phyloP scores from a whole-genome alignment of 148 eudicot species.

The Arbutus unedo region DNA sequence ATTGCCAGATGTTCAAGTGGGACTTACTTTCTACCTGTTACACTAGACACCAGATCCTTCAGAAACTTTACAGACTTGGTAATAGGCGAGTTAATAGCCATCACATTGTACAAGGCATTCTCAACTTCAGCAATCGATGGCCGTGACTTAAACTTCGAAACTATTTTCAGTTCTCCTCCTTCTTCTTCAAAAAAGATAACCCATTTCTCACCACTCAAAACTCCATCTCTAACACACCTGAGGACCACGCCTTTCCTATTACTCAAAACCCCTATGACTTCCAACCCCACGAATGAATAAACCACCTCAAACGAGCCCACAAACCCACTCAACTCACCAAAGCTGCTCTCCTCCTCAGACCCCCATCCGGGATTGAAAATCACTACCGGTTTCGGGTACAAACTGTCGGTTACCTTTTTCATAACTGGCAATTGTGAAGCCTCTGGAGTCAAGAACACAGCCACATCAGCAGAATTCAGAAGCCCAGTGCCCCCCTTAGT shows the following conservation, averaged over 20 bases:
- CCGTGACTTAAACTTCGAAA: conserved; percentile 55
- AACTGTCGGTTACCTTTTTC: conserved; percentile 45
- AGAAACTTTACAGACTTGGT: conserved; percentile 83
- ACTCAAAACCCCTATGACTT: conserved; percentile 81
- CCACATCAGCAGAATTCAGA: conserved; percentile 71
- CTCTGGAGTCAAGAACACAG: conserved; percentile 74
- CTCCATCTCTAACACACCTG: conserved; percentile 64
- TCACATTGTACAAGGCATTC: conserved; percentile 75
- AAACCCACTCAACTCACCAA: conserved; percentile 53
- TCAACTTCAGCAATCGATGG: conserved; percentile 81
- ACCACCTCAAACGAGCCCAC: conserved; percentile 74
- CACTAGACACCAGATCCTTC: conserved; percentile 72
- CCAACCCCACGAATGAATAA: conserved; percentile 87
- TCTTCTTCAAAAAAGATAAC: conserved; percentile 79
- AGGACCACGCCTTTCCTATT: conserved; percentile 76
- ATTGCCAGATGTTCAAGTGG: not conserved
- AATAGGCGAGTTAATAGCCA: conserved; percentile 87
- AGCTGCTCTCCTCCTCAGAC: conserved; percentile 69
- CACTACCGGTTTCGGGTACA: conserved; percentile 64
- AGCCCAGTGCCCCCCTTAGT: conserved; percentile 39
- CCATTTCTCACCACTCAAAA: conserved; percentile 78
- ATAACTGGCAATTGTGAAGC: conserved; percentile 51
- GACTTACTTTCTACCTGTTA: conserved; percentile 51
- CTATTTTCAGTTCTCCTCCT: conserved; percentile 49
- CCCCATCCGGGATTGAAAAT: conserved; percentile 82